phyloP scores from a whole-genome alignment of 2,329 filamentous ascomycete species.

The Aspergillus floridensis region DNA sequence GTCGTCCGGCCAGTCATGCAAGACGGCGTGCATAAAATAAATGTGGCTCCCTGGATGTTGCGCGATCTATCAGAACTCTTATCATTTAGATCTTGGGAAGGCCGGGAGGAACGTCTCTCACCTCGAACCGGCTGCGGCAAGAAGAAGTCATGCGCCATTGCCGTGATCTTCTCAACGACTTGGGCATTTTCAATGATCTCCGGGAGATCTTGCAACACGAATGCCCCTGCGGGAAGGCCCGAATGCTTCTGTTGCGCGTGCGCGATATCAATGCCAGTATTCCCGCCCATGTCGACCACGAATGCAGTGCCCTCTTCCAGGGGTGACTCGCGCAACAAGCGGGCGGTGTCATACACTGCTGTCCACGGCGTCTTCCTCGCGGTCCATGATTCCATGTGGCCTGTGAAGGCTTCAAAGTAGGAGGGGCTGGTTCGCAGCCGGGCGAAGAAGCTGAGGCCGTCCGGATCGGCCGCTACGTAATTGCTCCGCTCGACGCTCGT shows the following conservation, averaged over 20 bases:
- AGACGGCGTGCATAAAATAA: conserved; percentile 44
- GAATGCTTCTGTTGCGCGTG: conserved; percentile 33
- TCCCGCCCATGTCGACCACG: conserved; percentile 43
- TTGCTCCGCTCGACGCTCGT: conserved; percentile 26
- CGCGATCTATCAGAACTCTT: too few species aligned
- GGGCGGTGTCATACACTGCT: conserved; percentile 28
- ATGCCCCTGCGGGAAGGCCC: conserved; percentile 27
- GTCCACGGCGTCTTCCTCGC: conserved; percentile 37
- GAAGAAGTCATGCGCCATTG: conserved; percentile 30
- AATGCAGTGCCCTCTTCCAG: conserved; percentile 22
- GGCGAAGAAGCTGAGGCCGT: conserved; percentile 33
- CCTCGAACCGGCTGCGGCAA: conserved; percentile 27
- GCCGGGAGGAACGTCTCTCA: background rate
- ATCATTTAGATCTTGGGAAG: too few species aligned
- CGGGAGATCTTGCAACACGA: conserved; percentile 42
- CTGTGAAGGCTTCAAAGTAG: conserved; percentile 32
- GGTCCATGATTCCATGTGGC: conserved; percentile 38
- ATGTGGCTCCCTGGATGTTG: conserved; percentile 32
- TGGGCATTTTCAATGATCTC: conserved; percentile 31
- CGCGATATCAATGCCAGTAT: conserved; percentile 37
- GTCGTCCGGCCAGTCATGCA: conserved; percentile 46
- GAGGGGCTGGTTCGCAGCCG: conserved; percentile 30
- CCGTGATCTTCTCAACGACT: conserved; percentile 24
- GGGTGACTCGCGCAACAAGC: conserved; percentile 20
- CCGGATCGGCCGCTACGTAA: conserved; percentile 19